Evolutionary conservation across 257 asterid species (phyloP).

Genomic region (Solanum raphanifolium): DNA sequence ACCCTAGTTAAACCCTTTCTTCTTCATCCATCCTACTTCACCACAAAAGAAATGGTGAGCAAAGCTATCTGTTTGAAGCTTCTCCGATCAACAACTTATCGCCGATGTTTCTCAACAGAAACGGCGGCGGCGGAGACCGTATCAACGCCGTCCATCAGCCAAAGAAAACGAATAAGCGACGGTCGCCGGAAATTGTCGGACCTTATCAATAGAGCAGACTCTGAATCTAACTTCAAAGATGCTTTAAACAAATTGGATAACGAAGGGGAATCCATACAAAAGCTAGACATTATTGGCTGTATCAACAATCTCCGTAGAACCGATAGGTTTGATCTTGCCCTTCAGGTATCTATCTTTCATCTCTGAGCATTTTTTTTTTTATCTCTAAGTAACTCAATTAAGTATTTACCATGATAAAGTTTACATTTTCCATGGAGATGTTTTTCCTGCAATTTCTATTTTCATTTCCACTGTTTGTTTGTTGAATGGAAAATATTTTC

Average conservation of each 20-base stretch:
- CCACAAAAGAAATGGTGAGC: not conserved
- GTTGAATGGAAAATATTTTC: not conserved
- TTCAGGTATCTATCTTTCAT: constrained; percentile 31
- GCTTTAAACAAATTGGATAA: constrained; percentile 31
- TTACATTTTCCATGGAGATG: not conserved
- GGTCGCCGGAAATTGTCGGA: constrained; percentile 14
- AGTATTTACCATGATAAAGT: not conserved
- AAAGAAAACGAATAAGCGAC: constrained; percentile 3
- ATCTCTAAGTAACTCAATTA: not conserved
- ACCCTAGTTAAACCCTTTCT: not conserved
- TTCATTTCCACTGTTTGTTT: not conserved
- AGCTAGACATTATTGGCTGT: constrained; percentile 16
- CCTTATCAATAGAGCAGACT: constrained; percentile 10
- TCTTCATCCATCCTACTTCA: not conserved
- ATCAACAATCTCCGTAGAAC: constrained; percentile 28
- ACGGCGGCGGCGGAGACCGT: not conserved
- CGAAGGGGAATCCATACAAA: constrained; percentile 13
- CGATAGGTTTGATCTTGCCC: constrained; percentile 29
- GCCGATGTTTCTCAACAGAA: not conserved
- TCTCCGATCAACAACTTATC: not conserved
- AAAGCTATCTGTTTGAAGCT: not conserved
- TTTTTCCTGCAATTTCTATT: not conserved
- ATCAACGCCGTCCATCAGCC: constrained; percentile 1
- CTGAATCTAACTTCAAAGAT: constrained; percentile 13
- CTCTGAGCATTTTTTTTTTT: not conserved